Base-by-base conservation (phyloP, 306 rosid genomes). In the Ormosia semicastrata region DNA sequence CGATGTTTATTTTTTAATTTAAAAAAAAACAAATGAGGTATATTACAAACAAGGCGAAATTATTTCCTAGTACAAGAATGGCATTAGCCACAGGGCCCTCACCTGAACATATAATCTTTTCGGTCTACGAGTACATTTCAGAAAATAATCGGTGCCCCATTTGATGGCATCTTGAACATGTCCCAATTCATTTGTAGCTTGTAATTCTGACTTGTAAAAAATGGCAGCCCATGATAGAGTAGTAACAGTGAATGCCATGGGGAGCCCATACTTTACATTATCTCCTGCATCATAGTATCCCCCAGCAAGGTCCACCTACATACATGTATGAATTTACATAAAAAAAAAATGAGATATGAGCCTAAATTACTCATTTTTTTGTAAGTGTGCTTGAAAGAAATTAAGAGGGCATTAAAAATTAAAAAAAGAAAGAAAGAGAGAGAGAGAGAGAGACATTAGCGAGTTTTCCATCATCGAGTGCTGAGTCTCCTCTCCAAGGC, bases 241-340 rank as follows among this genome's bases (percentile, higher is more conserved):
- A 3, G 99, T 93, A 0, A 95, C 82, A 0, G 99, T 95, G 85
- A 95, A 95, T 34, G 99, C 99, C 99, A 95, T 90, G 0, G 99
- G 99, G 2, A 95, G 88, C 5, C 98, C 99, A 67, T 90, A 93
- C 58, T 95, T 95, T 29, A 95, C 98, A 39, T 95, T 95, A 78
- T 95, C 99, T n/a, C 99, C 99, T 10, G 99, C 99, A 79, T 95
- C 99, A 76, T 93, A 95, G 72, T 95, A 93, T 82, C 99, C 99
- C 2, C 98, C 99, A 9, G n/a, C 46, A 54, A 95, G 93, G 78
- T 95, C 98, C 78, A 89, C 85, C 98, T 94, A 67, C 46, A 60
- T 2, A 1, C 1, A 54, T 54, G 7, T 2, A 12, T 9, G 3
- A 24, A 24, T 24, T 24, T n/a, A 46, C 5, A 33, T 14, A 37